phyloP scores from a whole-genome alignment of 495 filamentous ascomycete genomes.

The Parachaetomium inaequale region DNA sequence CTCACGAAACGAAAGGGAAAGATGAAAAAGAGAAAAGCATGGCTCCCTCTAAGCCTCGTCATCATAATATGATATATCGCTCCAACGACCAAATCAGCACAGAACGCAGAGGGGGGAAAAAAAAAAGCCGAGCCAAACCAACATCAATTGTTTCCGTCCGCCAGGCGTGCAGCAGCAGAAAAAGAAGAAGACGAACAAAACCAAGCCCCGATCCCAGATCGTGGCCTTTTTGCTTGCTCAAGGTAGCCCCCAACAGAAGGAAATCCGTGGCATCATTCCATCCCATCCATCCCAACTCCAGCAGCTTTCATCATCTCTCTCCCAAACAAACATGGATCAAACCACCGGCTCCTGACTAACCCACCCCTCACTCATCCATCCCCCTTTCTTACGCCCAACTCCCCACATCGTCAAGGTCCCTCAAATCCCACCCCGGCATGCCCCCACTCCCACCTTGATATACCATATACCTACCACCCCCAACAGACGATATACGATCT shows the following conservation, averaged over 20 bases:
- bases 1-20: too few species aligned
- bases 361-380: not conserved
- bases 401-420: too few species aligned
- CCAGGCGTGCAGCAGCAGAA: too few species aligned
- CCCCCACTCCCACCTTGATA: not conserved
- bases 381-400: too few species aligned
- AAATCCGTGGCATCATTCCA: not conserved
- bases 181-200: not conserved
- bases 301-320: not conserved
- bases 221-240: not conserved
- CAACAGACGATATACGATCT: too few species aligned
- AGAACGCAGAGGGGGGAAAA: not conserved
- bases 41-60: not conserved
- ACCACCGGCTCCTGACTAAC: not conserved
- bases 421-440: not conserved
- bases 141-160: not conserved
- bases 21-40: too few species aligned
- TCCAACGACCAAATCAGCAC: not conserved
- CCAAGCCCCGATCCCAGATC: slow-evolving; percentile 5
- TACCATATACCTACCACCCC: not conserved
- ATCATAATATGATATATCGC: not conserved
- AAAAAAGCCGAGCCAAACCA: not conserved
- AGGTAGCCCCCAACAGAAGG: not conserved
- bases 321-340: too few species aligned
- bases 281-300: not conserved